Evolutionary conservation across 768 basidiomycete genomes (phyloP), one percentile per base, ranked within the genome.

Genomic region (Lentinus tigrinus): DNA sequence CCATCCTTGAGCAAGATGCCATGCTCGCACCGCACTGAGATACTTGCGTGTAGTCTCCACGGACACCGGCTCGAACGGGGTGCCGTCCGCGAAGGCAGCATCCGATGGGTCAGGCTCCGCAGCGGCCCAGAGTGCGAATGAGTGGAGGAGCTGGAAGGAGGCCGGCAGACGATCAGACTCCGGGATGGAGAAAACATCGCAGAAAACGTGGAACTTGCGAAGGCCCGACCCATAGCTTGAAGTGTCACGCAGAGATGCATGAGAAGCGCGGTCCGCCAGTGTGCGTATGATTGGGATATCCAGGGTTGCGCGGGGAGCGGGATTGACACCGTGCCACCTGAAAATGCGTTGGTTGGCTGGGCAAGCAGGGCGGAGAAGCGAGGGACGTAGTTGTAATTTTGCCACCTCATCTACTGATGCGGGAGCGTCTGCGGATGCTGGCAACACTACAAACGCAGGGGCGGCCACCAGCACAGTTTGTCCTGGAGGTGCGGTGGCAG

Each of bases 1-100:
- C 76, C 75, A 78, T 0, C 73, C 75, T 52, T 77, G 76, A 0
- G 65, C 70, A 1, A 75, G 49, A 49, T 77, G 76, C 74, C 75
- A 77, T 0, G 75, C 77, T 2, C 71, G 52, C 0, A 78, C 61
- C 0, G 67, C 75, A 3, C 73, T 58, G 9, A 78, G 67, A 56
- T 78, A 78, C 50, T 76, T 78, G 9, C 51, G 23, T 0, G 63
- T 68, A 0, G 63, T 64, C 0, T 46, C 19, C 0, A 70, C 62
- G 0, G 72, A 64, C 0, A 77, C 65, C 3, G 74, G 66, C 57
- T 76, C 75, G 26, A 75, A 73, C 0, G 62, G 64, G 0, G 58
- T 62, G 1, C 42, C 58, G 1, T 36, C 54, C 2, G 40, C 11
- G 6, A 65, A 19, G 1, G 37, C 37, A 3, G 67, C 52, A 19